Conservation (phyloP, 805 yeast species). For the Debaryomyces prosopidis region DNA sequence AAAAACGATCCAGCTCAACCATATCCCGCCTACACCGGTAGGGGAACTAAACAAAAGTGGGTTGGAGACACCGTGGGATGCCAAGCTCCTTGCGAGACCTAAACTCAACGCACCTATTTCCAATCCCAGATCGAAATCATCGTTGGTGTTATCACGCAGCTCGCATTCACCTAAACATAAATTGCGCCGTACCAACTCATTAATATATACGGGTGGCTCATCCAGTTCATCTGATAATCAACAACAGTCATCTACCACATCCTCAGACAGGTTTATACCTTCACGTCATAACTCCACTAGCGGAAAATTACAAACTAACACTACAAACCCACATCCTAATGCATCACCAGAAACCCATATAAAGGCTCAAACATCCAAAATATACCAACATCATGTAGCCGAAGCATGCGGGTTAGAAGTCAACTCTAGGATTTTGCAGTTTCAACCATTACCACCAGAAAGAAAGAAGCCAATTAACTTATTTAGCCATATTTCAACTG, state of each 20-base stretch:
- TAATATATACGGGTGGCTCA: conserved; percentile 26
- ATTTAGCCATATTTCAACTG: conserved; percentile 24
- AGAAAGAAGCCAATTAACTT: conserved; percentile 37
- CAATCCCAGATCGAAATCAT: conserved; percentile 26
- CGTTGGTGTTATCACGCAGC: conserved; percentile 15
- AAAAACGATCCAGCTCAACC: conserved; percentile 22
- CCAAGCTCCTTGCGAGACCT: conserved; percentile 4
- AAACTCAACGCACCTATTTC: conserved; percentile 20
- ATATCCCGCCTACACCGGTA: conserved; percentile 6
- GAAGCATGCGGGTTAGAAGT: conserved; percentile 90
- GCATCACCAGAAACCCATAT: conserved; percentile 57
- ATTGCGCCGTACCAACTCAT: conserved; percentile 35
- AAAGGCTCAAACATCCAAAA: conserved; percentile 51
- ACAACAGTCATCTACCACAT: conserved; percentile 19
- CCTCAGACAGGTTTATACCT: conserved; percentile 45
- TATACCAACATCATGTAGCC: conserved; percentile 81
- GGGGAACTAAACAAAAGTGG: conserved; percentile 5
- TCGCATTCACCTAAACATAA: conserved; percentile 26
- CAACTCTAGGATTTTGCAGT: conserved; percentile 80
- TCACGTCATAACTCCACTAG: conserved; percentile 41
- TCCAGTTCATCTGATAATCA: conserved; percentile 27
- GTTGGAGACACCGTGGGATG: not conserved
- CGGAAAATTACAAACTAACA: conserved; percentile 36
- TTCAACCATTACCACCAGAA: conserved; percentile 84
- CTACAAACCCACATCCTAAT: conserved; percentile 40